phyloP scores from a whole-genome alignment of 1,139 yeast genomes.

The Casaregolazyma suthepensis region DNA sequence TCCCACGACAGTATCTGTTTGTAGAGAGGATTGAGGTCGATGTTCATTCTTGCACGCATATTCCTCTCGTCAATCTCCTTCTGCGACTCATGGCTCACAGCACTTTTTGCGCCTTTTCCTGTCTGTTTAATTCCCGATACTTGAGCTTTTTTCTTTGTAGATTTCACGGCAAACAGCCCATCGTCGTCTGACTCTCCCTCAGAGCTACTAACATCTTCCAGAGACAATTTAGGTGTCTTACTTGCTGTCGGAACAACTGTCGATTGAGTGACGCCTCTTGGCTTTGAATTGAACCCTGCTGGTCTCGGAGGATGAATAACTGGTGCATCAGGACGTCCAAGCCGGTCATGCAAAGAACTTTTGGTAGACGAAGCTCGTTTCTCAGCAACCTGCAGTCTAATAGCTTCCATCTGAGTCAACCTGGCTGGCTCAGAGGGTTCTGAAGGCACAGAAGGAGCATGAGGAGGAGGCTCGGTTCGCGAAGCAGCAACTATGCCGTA shows the following conservation, averaged over 20 bases:
- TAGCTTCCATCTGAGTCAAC: conserved; percentile 25
- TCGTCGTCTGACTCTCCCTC: conserved; percentile 11
- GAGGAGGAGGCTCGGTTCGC: neutral
- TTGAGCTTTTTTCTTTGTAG: neutral
- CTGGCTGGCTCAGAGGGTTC: conserved; percentile 16
- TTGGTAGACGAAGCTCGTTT: conserved; percentile 16
- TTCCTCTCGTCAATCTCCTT: conserved; percentile 65
- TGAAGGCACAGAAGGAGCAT: conserved; percentile 9
- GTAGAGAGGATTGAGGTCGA: conserved; percentile 73
- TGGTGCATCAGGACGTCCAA: conserved; percentile 2
- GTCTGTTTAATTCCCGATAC: neutral
- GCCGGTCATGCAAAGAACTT: conserved; percentile 10
- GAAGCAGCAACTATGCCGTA: conserved; percentile 17
- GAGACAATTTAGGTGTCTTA: neutral
- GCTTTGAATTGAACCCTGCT: conserved; percentile 62
- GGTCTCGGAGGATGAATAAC: conserved; percentile 61
- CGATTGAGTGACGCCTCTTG: neutral
- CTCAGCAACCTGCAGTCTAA: conserved; percentile 20
- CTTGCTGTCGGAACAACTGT: neutral
- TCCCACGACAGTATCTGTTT: conserved; percentile 70
- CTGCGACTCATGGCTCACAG: conserved; percentile 1
- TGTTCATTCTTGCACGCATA: conserved; percentile 74
- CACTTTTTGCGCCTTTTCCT: neutral
- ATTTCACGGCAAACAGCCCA: conserved; percentile 6
- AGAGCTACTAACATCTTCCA: conserved; percentile 4